These are phyloP conservation scores for Calonectria hongkongensis DNA, from an alignment of 2,329 filamentous ascomycete species.

Conservation along the genomic window DNA sequence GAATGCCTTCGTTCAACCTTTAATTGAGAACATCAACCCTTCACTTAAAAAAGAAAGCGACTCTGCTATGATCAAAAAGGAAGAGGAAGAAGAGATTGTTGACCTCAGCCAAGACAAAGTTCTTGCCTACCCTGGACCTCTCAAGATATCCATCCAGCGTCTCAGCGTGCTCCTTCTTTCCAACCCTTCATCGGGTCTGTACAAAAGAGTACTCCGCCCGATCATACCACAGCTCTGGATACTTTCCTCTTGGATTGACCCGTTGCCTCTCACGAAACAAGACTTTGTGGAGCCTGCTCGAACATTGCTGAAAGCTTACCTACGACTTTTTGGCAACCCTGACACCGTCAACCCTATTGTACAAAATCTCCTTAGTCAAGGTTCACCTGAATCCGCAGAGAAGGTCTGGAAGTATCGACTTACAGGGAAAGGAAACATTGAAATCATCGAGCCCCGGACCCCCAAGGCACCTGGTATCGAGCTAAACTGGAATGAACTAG, in stretches of 20 bases:
- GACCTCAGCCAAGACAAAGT: conserved; percentile 66
- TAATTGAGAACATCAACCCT: conserved; percentile 72
- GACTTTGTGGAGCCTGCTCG: conserved; percentile 67
- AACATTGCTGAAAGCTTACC: conserved; percentile 73
- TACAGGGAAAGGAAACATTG: conserved; percentile 68
- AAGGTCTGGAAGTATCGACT: conserved; percentile 72
- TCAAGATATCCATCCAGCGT: conserved; percentile 72
- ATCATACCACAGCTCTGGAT: conserved; percentile 79
- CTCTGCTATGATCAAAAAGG: conserved; percentile 47
- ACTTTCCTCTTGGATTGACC: conserved; percentile 70
- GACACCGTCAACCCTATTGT: conserved; percentile 71
- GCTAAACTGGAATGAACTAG: conserved; percentile 66
- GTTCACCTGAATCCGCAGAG: conserved; percentile 60
- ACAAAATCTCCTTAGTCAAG: conserved; percentile 73
- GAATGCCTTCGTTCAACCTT: conserved; percentile 76
- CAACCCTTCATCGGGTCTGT: conserved; percentile 80
- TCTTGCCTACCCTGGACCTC: conserved; percentile 67
- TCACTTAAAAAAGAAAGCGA: conserved; percentile 49
- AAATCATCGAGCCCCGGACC: conserved; percentile 65
- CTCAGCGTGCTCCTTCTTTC: conserved; percentile 75
- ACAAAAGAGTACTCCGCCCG: conserved; percentile 76
- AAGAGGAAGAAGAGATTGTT: conserved; percentile 63
- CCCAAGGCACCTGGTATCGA: conserved; percentile 47
- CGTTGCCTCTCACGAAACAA: conserved; percentile 58
- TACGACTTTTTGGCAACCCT: conserved; percentile 73